Conservation (phyloP, 2,329 filamentous ascomycete genomes). For the Fusarium virguliforme region DNA sequence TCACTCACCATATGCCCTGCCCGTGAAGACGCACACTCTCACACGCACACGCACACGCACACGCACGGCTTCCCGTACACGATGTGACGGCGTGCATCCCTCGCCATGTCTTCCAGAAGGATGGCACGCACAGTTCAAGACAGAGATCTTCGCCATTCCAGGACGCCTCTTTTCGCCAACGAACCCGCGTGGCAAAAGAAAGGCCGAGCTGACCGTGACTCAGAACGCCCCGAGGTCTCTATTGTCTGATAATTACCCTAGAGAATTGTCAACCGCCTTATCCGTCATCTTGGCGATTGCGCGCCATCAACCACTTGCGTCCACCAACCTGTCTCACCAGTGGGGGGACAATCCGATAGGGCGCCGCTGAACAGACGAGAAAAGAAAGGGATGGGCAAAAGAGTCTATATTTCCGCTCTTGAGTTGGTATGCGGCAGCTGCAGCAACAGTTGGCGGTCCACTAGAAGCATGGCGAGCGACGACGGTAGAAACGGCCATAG, state of each 20-base stretch:
- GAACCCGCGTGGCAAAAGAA: slow-evolving; percentile 36
- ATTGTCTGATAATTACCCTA: slow-evolving; percentile 22
- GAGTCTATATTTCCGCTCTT: slow-evolving; percentile 19
- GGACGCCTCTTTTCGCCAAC: slow-evolving; percentile 19
- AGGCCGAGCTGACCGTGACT: slow-evolving; percentile 36
- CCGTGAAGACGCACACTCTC: background rate
- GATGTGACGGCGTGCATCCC: slow-evolving; percentile 34
- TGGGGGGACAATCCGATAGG: slow-evolving; percentile 40
- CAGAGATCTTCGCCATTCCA: slow-evolving; percentile 43
- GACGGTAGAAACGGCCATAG: background rate
- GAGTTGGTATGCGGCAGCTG: slow-evolving; percentile 38
- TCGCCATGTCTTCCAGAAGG: slow-evolving; percentile 39
- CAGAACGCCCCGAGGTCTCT: slow-evolving; percentile 12
- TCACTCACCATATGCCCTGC: background rate
- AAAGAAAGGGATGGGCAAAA: slow-evolving; percentile 24
- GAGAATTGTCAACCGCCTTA: slow-evolving; percentile 20
- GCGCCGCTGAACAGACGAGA: slow-evolving; percentile 19
- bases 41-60: background rate
- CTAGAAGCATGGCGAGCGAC: slow-evolving; percentile 11
- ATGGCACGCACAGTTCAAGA: slow-evolving; percentile 26
- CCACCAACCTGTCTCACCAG: slow-evolving; percentile 39
- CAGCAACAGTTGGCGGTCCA: slow-evolving; percentile 20
- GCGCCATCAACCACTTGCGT: slow-evolving; percentile 20
- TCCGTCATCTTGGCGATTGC: slow-evolving; percentile 28
- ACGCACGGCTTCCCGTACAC: slow-evolving; percentile 1